These are phyloP conservation scores for Cylindricascospora bacillispora DNA, from an alignment of 1,139 yeast genomes.

Conservation along the genomic window DNA sequence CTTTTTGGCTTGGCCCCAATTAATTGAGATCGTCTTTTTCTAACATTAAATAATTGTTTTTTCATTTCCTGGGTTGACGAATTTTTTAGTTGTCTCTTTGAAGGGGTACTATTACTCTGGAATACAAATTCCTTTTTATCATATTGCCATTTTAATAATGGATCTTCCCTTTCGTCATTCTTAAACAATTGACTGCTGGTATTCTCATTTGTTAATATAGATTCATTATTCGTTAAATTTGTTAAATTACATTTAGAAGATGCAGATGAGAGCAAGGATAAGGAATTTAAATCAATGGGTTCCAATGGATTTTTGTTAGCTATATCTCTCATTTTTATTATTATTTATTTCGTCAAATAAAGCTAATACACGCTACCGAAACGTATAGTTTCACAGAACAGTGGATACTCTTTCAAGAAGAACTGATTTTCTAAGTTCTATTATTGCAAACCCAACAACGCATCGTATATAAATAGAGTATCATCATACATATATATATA, in stretches of 20 bases:
- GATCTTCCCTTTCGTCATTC: constrained; percentile 5
- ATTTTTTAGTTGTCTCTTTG: constrained; percentile 7
- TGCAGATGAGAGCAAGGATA: constrained; percentile 11
- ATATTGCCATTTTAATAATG: constrained; percentile 17
- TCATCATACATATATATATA: too few relatives aligned
- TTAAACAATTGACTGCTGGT: constrained; percentile 5
- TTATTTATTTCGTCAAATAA: too few relatives aligned
- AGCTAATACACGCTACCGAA: too few relatives aligned
- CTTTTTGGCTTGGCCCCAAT: constrained; percentile 18
- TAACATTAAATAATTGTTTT: constrained; percentile 8
- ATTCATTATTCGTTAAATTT: not conserved
- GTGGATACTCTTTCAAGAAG: too few relatives aligned
- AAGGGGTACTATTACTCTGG: constrained; percentile 22
- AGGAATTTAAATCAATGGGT: constrained; percentile 18
- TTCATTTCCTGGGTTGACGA: constrained; percentile 2
- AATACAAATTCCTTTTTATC: constrained; percentile 20
- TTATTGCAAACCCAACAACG: too few relatives aligned
- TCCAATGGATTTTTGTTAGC: constrained; percentile 15
- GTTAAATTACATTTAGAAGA: constrained; percentile 5
- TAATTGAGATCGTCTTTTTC: constrained; percentile 15
- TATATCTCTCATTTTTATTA: constrained; percentile 8
- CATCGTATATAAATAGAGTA: too few relatives aligned
- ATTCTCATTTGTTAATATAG: not conserved
- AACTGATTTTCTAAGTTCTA: too few relatives aligned
- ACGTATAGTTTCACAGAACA: too few relatives aligned